Evolutionary conservation across 495 filamentous ascomycete genomes (phyloP).

Genomic region (Pyronema domesticum): DNA sequence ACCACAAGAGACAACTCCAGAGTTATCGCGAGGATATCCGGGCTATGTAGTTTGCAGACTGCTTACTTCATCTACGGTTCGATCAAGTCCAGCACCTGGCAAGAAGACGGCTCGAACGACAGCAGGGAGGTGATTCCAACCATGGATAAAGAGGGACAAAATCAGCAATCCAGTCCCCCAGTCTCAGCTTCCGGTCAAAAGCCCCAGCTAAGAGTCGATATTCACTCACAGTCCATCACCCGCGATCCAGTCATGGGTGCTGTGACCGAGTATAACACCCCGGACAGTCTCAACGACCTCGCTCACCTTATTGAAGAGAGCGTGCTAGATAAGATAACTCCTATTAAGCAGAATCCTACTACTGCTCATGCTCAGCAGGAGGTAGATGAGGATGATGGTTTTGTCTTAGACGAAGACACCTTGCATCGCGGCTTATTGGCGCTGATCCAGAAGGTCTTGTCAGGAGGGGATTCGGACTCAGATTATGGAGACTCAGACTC

Average conservation of each 20-base stretch:
- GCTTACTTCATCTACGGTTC: no score
- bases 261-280: constrained; percentile 24
- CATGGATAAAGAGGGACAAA: no score
- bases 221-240: constrained; percentile 31
- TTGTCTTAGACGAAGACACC: constrained; percentile 14
- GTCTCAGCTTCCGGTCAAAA: constrained; percentile 10
- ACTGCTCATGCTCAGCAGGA: no score
- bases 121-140: no score
- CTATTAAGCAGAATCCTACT: no score
- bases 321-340: constrained; percentile 35
- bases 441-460: constrained; percentile 19
- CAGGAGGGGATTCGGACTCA: constrained; percentile 16
- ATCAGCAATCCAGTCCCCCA: background rate
- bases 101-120: no score
- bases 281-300: constrained; percentile 46
- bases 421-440: constrained; percentile 14
- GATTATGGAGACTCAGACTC: constrained; percentile 25
- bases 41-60: no score
- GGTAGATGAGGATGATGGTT: constrained; percentile 1
- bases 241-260: constrained; percentile 49
- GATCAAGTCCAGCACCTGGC: no score
- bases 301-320: constrained; percentile 47
- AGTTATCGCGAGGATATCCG: no score
- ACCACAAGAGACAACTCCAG: no score
- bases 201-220: constrained; percentile 18